These are phyloP conservation scores for Camellia japonica DNA, from an alignment of 148 eudicot species.

Conservation along the genomic window DNA sequence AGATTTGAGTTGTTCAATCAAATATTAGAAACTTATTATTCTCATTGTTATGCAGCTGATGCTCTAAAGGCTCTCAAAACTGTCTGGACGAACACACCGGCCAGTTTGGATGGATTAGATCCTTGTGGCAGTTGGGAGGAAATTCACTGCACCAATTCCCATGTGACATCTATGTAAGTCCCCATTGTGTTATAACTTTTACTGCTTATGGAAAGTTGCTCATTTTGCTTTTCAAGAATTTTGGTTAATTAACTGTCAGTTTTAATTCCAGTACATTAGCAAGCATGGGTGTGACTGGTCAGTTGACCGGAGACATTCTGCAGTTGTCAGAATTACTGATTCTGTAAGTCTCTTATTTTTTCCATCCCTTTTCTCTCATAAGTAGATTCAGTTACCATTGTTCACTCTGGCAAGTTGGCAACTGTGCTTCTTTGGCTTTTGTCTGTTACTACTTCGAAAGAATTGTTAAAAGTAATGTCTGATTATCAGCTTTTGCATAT, in stretches of 20 bases:
- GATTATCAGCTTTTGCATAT: not conserved
- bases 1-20: not conserved
- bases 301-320: constrained; percentile 57
- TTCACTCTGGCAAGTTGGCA: not conserved
- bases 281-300: constrained; percentile 55
- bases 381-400: not conserved
- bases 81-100: constrained; percentile 50
- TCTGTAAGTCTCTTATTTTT: constrained; percentile 43
- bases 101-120: constrained; percentile 55
- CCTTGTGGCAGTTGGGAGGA: constrained; percentile 81
- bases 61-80: constrained; percentile 36
- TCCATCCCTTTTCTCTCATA: not conserved
- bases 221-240: not conserved
- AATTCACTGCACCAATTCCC: constrained; percentile 45
- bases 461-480: not conserved
- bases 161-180: constrained; percentile 57
- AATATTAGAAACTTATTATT: not conserved
- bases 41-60: constrained; percentile 30
- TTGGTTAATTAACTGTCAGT: not conserved
- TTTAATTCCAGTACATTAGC: constrained; percentile 50
- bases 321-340: constrained; percentile 46
- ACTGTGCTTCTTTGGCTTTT: not conserved
- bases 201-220: not conserved
- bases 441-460: not conserved
- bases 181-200: not conserved